Base-by-base conservation (phyloP, 2,329 filamentous ascomycete species). In the Grosmannia serpens region DNA sequence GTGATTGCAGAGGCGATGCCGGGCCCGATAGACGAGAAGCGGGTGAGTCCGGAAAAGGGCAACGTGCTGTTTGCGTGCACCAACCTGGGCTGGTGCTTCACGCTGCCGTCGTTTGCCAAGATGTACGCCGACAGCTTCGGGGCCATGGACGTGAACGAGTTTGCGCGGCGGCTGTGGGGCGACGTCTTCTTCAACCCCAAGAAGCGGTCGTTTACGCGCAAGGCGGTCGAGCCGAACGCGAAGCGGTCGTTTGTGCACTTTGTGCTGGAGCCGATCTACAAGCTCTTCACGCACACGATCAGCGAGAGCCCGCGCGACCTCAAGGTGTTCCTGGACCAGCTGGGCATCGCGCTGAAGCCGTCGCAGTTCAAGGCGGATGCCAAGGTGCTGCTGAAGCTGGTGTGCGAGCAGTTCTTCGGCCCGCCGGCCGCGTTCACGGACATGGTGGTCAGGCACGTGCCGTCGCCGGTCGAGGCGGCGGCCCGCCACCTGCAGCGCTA, bases 21-120 rank as follows among this genome's bases (percentile, higher is more conserved):
- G 4, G 87, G 89, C 2, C 83, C 84, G 65, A 91, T 91, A 31
- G 89, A 89, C 67, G 84, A 81, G 61, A 84, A 83, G 71, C 84
- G 94, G 63, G 73, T 99, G 62, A 97, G 92, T 65, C 94, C 94
- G 0, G 94, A 99, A 69, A 96, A 91, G 74, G 94, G 94, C 62
- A 99, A 99, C 69, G 94, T 99, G n/a, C 85, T 95, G 11, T 99
- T 99, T 69, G 89, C 92, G 0, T 96, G 90, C 71, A 89, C 88
- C 55, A 87, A 85, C 61, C 92, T 97, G 87, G 88, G 89, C 58
- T 99, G 94, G 94, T 95, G 90, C 71, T 96, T 99, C 70, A 97
- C 91, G 0, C 76, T 99, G 38, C 86, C 86, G 62, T 96, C 91
- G 1, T 99, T 99, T 69, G 88, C 94, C 15, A 91, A 90, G 71